phyloP scores from a whole-genome alignment of 2,329 filamentous ascomycete genomes.

The Blastomyces percursus region DNA sequence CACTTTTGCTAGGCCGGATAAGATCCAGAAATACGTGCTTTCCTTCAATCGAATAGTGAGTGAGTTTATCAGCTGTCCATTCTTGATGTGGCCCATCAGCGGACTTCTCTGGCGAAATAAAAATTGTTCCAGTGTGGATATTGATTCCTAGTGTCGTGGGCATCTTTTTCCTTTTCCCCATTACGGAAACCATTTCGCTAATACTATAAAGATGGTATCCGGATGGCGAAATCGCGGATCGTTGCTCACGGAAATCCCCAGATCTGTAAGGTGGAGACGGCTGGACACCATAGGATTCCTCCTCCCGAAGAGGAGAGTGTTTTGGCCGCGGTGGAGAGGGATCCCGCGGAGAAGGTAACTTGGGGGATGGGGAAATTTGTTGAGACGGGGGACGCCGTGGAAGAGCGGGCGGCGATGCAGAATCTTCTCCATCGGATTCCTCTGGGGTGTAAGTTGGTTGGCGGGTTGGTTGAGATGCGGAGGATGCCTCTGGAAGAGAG shows the following conservation, averaged over 20 bases:
- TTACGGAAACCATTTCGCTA: constrained; percentile 92
- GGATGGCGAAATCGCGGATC: constrained; percentile 48
- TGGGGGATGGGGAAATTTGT: constrained; percentile 42
- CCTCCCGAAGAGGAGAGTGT: constrained; percentile 30
- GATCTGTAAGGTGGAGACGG: constrained; percentile 45
- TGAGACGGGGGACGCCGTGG: constrained; percentile 51
- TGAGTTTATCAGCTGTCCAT: constrained; percentile 90
- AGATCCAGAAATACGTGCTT: constrained; percentile 97
- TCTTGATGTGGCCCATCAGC: constrained; percentile 77
- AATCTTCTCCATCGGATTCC: constrained; percentile 55
- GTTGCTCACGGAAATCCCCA: constrained; percentile 36
- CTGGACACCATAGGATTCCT: constrained; percentile 32
- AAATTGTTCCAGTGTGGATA: constrained; percentile 71
- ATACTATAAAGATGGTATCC: constrained; percentile 94
- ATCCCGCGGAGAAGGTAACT: constrained; percentile 46
- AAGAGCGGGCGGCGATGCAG: constrained; percentile 46
- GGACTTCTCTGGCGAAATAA: constrained; percentile 77
- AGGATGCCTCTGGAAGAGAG: constrained; percentile 22
- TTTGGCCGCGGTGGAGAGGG: constrained; percentile 36
- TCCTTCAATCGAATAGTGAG: constrained; percentile 94
- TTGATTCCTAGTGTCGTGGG: constrained; percentile 95
- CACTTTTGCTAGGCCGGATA: constrained; percentile 80
- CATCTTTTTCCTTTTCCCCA: constrained; percentile 97
- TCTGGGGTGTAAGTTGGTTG: constrained; percentile 49
- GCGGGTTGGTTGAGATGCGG: constrained; percentile 35